A percentile compares a stretch with the other conserved stretches of the same genome.
Conservation (phyloP, 345 rosid species). For the Erysimum cheiranthoides region DNA sequence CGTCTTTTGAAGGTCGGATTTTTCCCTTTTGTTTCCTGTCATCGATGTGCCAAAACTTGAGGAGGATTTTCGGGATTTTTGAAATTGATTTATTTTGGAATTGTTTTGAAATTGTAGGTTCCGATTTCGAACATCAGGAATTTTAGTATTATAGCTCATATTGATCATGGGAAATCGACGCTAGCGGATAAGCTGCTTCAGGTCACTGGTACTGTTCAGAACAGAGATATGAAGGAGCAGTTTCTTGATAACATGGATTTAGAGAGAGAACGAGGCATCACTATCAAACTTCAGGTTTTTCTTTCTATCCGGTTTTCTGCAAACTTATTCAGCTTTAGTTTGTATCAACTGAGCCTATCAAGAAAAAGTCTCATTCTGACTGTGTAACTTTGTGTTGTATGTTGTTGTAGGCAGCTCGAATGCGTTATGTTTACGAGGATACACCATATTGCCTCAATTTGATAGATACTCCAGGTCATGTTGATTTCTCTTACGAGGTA, state of each 20-base stretch:
- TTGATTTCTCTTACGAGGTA: conserved; percentile 99
- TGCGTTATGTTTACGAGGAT: conserved; percentile 75
- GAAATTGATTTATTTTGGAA: not conserved
- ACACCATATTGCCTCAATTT: conserved; percentile 84
- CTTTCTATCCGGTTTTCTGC: conserved; percentile 1
- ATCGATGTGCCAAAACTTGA: not conserved
- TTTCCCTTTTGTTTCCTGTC: not conserved
- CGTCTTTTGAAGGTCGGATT: conserved; percentile 67
- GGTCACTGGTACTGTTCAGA: conserved; percentile 90
- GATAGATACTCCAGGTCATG: conserved; percentile 98
- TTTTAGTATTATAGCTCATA: conserved; percentile 92
- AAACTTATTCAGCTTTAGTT: not conserved
- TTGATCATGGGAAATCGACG: conserved; percentile 97
- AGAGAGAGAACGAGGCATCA: conserved; percentile 98
- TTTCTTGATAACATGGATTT: conserved; percentile 98
- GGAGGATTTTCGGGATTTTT: not conserved
- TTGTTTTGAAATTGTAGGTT: conserved; percentile 51
- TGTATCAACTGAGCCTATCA: not conserved
- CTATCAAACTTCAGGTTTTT: conserved; percentile 88
- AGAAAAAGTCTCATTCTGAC: conserved; percentile 1
- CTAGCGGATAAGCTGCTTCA: conserved; percentile 96
- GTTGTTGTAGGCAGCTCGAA: conserved; percentile 81
- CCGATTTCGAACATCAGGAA: conserved; percentile 83
- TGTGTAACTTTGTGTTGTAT: conserved; percentile 18
- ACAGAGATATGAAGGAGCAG: conserved; percentile 96